Conservation (phyloP, 495 filamentous ascomycete genomes). For the Penicillium diatomitis region DNA sequence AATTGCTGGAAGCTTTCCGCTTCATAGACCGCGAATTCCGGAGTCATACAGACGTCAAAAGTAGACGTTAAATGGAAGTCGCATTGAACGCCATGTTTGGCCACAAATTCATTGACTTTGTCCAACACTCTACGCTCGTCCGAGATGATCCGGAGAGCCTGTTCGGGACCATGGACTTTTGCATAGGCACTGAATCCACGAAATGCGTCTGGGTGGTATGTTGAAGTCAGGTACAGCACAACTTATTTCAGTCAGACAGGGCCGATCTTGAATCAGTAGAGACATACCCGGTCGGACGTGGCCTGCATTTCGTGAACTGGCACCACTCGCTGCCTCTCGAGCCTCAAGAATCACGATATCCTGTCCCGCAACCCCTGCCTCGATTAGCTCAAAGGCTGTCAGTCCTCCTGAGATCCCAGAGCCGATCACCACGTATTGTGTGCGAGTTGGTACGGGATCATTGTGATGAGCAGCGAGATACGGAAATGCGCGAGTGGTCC, state of each 20-base stretch:
- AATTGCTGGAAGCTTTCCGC: constrained; percentile 19
- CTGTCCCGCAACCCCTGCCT: constrained; percentile 12
- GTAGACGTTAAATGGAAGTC: constrained; percentile 23
- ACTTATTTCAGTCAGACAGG: background rate
- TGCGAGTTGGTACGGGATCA: constrained; percentile 1
- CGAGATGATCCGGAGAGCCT: constrained; percentile 21
- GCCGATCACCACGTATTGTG: constrained; percentile 21
- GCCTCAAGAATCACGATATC: constrained; percentile 26
- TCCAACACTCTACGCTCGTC: constrained; percentile 21
- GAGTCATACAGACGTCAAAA: constrained; percentile 26
- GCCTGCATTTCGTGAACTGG: constrained; percentile 24
- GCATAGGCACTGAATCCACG: constrained; percentile 24
- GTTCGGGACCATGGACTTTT: constrained; percentile 20
- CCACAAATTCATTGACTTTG: constrained; percentile 18
- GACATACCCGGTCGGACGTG: constrained; percentile 24
- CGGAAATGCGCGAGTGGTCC: constrained; percentile 21
- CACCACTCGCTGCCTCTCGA: constrained; percentile 22
- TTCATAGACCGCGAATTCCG: constrained; percentile 19
- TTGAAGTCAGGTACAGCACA: background rate
- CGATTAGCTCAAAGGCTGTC: constrained; percentile 18
- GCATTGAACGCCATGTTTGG: constrained; percentile 18
- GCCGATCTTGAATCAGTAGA: background rate
- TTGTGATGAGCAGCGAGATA: constrained; percentile 14
- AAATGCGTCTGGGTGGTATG: constrained; percentile 16
- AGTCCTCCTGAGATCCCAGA: constrained; percentile 22